Evolutionary conservation across 441 rosid genomes (phyloP), one percentile per base, ranked within the genome.

Genomic region (Isatis lusitanica): DNA sequence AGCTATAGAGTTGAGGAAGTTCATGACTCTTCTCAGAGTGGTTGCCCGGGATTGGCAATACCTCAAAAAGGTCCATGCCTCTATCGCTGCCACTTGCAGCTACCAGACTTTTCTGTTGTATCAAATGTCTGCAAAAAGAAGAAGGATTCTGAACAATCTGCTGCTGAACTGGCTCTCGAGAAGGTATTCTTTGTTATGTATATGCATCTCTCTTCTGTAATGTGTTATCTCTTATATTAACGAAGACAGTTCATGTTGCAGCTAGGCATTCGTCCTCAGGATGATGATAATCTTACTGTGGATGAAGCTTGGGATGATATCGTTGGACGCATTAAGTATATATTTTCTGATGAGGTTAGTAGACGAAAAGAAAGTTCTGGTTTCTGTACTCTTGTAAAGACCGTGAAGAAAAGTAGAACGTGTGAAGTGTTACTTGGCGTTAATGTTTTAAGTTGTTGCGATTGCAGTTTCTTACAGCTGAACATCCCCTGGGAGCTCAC

Each of bases 101-200:
- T 95, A 68, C 98, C 98, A 2, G 92, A 87, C 3, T 70, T 87
- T 48, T 77, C 80, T 71, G 87, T 95, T 51, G 83, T 85, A 30
- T 89, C 98, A 0, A 89, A 70, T 17, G 80, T 76, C 11, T 92
- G 78, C 61, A 86, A 73, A 76, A 95, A 84, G 82, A 94, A 94
- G 82, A 92, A 92, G 82, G 98, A 95, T 17, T 92, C 98, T 0
- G 98, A 95, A 83, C 99, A 89, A 70, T 85, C 85, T 81, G 98
- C 96, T 78, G 98, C 97, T 40, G 87, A 95, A 81, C 75, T 86
- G 80, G 99, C 97, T 59, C 69, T 95, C 30, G 82, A 85, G 47
- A 88, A 77, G 91, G 99, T 90, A 72, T 48, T 33, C 15, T 15
- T 61, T 44, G 18, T 35, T 35, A 9, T 65, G 18, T 59, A 6